These are phyloP conservation scores for Intubia oerlemansii DNA, from an alignment of 2,329 filamentous ascomycete species.

Conservation along the genomic window DNA sequence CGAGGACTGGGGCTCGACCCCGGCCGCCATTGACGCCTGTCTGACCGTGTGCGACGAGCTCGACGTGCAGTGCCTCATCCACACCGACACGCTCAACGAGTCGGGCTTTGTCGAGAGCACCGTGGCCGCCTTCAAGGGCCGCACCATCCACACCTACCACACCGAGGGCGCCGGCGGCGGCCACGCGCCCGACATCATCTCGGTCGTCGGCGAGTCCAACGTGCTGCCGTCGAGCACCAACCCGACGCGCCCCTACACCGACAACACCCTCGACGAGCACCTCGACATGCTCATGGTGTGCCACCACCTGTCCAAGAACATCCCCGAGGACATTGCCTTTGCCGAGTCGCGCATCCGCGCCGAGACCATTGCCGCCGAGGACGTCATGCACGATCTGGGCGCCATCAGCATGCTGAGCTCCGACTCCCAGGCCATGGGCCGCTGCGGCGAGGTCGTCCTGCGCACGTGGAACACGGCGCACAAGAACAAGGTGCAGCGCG, in stretches of 20 bases:
- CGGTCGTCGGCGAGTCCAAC: conserved; percentile 70
- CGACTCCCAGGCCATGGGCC: conserved; percentile 91
- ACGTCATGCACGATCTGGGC: conserved; percentile 83
- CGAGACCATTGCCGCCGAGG: conserved; percentile 91
- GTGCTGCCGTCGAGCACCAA: conserved; percentile 84
- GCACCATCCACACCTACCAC: conserved; percentile 91
- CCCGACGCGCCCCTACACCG: conserved; percentile 74
- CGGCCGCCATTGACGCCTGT: conserved; percentile 77
- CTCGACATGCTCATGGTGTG: conserved; percentile 98
- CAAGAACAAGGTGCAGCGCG: conserved; percentile 84
- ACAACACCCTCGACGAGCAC: conserved; percentile 88
- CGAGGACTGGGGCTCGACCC: conserved; percentile 89
- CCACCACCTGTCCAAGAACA: conserved; percentile 80
- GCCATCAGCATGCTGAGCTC: conserved; percentile 97
- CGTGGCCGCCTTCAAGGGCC: conserved; percentile 61
- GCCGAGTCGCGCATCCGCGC: conserved; percentile 85
- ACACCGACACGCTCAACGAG: conserved; percentile 92
- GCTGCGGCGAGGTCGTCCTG: conserved; percentile 80
- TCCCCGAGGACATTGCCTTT: conserved; percentile 88
- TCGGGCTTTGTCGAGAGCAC: conserved; percentile 93
- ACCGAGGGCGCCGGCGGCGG: conserved; percentile 90
- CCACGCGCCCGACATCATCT: conserved; percentile 90
- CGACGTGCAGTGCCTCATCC: conserved; percentile 84
- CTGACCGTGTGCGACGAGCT: conserved; percentile 71
- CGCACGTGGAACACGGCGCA: conserved; percentile 94